phyloP scores from a whole-genome alignment of 345 rosid genomes.

The Pistacia atlantica region DNA sequence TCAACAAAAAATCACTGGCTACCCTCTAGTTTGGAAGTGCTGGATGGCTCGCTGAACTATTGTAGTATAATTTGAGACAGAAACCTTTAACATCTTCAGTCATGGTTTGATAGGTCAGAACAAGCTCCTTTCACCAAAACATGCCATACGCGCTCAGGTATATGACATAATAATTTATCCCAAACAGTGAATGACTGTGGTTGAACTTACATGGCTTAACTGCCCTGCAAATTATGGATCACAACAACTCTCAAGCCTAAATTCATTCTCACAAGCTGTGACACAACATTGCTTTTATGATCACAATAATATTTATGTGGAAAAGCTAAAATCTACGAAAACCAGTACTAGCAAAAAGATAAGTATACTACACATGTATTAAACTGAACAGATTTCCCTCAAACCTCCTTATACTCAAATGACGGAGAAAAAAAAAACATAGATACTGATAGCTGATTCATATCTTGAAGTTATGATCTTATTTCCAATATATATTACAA shows the following conservation, averaged over 20 bases:
- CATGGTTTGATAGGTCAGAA: neutral
- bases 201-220: neutral
- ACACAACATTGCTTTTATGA: neutral
- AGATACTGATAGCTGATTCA: neutral
- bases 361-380: neutral
- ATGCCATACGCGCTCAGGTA: neutral
- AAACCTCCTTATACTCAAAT: neutral
- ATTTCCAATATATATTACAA: neutral
- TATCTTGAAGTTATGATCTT: neutral
- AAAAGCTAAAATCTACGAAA: neutral
- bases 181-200: neutral
- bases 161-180: neutral
- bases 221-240: neutral
- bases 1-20: neutral
- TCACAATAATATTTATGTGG: neutral
- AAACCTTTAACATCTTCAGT: neutral
- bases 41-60: neutral
- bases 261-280: neutral
- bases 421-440: neutral
- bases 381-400: neutral
- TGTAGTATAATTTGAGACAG: neutral
- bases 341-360: neutral
- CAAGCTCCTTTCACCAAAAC: neutral
- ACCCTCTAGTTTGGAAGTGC: no score
- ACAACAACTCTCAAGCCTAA: neutral